Evolutionary conservation across 2,329 filamentous ascomycete species (phyloP).

Genomic region (Monosporascus sp.): DNA sequence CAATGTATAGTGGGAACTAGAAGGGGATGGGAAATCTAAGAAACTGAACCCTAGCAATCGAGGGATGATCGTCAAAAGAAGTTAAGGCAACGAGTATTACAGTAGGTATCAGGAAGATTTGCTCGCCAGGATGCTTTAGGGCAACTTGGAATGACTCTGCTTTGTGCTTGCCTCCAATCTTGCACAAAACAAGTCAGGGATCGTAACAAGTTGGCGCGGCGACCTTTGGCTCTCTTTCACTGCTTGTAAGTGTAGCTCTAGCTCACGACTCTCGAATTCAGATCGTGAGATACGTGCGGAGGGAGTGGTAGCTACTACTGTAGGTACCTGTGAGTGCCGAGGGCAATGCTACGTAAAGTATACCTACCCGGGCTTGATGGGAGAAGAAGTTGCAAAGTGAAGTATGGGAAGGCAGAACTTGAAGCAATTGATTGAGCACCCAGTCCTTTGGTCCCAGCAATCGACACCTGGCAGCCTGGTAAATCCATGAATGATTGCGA

Average conservation of each 20-base stretch:
- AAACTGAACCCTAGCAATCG: background rate
- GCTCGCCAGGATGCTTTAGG: background rate
- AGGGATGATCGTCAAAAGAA: background rate
- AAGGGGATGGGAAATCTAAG: background rate
- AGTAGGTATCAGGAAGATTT: too few relatives aligned
- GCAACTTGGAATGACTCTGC: background rate
- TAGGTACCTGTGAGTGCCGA: background rate
- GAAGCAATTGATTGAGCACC: too few relatives aligned
- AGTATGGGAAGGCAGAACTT: too few relatives aligned
- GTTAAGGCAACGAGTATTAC: too few relatives aligned
- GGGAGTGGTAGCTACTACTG: background rate
- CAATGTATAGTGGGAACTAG: background rate
- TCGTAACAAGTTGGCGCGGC: too few relatives aligned
- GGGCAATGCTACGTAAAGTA: background rate
- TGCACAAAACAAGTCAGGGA: background rate
- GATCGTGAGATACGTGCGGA: background rate
- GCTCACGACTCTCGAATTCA: background rate
- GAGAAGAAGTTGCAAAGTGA: too few relatives aligned
- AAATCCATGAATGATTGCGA: too few relatives aligned
- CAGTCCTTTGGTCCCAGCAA: too few relatives aligned
- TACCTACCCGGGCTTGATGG: background rate
- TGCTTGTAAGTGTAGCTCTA: background rate
- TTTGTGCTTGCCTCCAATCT: background rate
- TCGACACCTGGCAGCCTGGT: too few relatives aligned
- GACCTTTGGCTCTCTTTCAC: background rate